Evolutionary conservation across 345 rosid species (phyloP), one percentile per base, ranked within the genome.

Genomic region (Syzygium aromaticum): DNA sequence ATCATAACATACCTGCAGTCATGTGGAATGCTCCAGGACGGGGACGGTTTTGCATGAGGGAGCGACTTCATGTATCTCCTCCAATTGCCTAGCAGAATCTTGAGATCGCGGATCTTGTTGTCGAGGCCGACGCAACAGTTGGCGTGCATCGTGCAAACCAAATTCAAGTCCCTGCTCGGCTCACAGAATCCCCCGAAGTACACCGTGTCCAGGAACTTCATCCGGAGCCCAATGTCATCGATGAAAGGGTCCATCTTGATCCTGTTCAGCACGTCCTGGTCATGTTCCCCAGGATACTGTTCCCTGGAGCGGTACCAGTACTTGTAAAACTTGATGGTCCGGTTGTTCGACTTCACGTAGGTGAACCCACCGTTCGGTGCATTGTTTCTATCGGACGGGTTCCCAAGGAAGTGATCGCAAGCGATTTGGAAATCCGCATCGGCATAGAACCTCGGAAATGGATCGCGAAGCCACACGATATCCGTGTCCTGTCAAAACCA

Each of bases 341-440:
- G 64, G 5, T 84, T 51, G 86, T 94, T 96, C 11, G 99, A 93
- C 89, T 87, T 94, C 11, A 90, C 98, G 43, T 90, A 93, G 30
- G 84, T 92, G 85, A 96, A 96, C 51, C 99, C 98, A 33, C 98
- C 98, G 22, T 96, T 96, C 2, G 95, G 95, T 25, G 21, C 21
- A 73, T 95, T 96, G 4, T 86, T 86, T 85, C 82, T 85, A 84
- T 91, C 88, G 17, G 61, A 85, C 15, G 98, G 87, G 52, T 91
- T 87, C 51, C 96, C 96, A 0, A 11, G 5, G 85, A 90, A 95
- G 43, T 56, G 6, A 86, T 96, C 99, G 59, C 99, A 96, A 1
- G 99, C 98, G 77, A 96, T 96, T 84, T 96, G 99, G 57, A 96
- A 96, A 90, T 96, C 99, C 28, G 88, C 95, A 53, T 91, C 89